Conservation (phyloP, 306 rosid species). For the Trifolium pratense region DNA sequence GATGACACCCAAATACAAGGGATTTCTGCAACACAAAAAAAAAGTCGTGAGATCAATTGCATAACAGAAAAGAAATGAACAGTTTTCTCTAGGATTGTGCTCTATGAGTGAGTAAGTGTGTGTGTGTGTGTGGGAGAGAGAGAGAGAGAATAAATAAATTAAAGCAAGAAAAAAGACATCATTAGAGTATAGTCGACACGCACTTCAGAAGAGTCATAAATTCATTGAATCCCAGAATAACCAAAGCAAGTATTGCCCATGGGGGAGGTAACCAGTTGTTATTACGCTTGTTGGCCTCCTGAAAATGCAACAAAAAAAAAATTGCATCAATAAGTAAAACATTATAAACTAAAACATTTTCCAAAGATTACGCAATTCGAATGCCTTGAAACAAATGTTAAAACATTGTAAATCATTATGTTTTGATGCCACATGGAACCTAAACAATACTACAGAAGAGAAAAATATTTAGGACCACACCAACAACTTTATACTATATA, state of each 20-base stretch:
- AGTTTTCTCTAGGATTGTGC: background rate
- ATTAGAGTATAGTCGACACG: constrained; percentile 19
- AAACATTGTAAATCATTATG: background rate
- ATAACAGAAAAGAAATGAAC: constrained; percentile 10
- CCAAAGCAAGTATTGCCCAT: constrained; percentile 90
- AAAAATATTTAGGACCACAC: constrained; percentile 19
- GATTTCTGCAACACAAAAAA: constrained; percentile 72
- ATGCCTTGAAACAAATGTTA: constrained; percentile 17
- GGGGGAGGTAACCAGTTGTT: constrained; percentile 99
- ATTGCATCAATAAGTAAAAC: constrained; percentile 28
- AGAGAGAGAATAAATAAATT: constrained; percentile 5
- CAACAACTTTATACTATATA: constrained; percentile 23
- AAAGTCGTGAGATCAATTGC: constrained; percentile 38
- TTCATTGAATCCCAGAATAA: constrained; percentile 90
- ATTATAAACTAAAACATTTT: constrained; percentile 9
- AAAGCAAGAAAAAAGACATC: too few relatives aligned
- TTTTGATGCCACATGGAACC: constrained; percentile 7
- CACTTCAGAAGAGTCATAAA: constrained; percentile 94
- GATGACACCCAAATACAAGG: constrained; percentile 74
- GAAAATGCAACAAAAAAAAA: constrained; percentile 41
- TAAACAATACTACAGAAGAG: constrained; percentile 21
- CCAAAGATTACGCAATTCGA: constrained; percentile 5
- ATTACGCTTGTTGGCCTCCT: constrained; percentile 94
- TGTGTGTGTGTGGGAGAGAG: too few relatives aligned
- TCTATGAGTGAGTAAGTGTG: too few relatives aligned